Percentiles rank a stretch among this genome's conserved stretches.
Conservation (phyloP, 257 asterid genomes). For the Capsicum pubescens region DNA sequence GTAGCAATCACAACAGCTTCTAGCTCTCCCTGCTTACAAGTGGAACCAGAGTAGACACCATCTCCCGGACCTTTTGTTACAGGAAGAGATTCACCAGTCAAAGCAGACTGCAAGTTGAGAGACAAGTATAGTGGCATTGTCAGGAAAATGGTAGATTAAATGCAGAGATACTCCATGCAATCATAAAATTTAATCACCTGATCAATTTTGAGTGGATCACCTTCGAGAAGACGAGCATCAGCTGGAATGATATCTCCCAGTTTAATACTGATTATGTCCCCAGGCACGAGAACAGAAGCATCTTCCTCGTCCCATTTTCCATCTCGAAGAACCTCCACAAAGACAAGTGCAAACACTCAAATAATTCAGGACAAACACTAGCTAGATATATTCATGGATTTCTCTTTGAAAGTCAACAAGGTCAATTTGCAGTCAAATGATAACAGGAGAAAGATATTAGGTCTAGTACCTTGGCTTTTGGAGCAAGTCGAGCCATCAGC, state of each 20-base stretch:
- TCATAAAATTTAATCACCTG: conserved; percentile 55
- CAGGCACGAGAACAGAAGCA: conserved; percentile 84
- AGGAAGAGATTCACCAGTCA: conserved; percentile 97
- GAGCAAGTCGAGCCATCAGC: conserved; percentile 98
- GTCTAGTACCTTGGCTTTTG: conserved; percentile 78
- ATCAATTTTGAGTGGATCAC: conserved; percentile 95
- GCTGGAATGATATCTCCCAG: conserved; percentile 97
- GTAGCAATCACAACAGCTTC: conserved; percentile 95
- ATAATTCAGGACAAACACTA: neutral
- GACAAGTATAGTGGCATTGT: conserved; percentile 17
- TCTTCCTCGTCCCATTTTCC: conserved; percentile 96
- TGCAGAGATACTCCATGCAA: conserved; percentile 27
- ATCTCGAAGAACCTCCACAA: conserved; percentile 79
- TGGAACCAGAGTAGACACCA: conserved; percentile 95
- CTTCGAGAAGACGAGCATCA: conserved; percentile 95
- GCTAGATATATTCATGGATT: neutral
- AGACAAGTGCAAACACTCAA: conserved; percentile 25
- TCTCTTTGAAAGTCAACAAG: neutral
- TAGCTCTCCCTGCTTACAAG: conserved; percentile 96
- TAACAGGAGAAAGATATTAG: neutral
- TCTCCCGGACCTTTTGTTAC: conserved; percentile 96
- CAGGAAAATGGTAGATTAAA: conserved; percentile 9
- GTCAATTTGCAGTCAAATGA: conserved; percentile 13
- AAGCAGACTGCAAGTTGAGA: conserved; percentile 77
- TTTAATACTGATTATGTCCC: conserved; percentile 84